Evolutionary conservation across 2,329 filamentous ascomycete genomes (phyloP), one percentile per base, ranked within the genome.

Genomic region (Colletotrichum simmondsii): DNA sequence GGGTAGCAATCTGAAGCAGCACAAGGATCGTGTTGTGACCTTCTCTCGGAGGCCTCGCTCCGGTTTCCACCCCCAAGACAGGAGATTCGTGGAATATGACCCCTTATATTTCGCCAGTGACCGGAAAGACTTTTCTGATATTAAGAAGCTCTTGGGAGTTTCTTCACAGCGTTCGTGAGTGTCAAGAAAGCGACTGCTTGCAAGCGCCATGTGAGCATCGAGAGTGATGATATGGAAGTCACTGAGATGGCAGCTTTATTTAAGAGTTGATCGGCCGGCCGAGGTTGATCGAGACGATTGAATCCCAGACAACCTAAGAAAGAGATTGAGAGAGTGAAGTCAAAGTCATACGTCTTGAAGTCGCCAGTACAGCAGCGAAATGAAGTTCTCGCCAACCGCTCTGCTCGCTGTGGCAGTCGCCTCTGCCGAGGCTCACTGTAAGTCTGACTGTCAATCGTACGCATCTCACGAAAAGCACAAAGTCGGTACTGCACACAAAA

Each of bases 341-440:
- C 4, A 26, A 7, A 28, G 26, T 26, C 12, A 30, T 16, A 61
- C 30, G 14, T 10, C 14, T 16, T 12, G 6, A 11, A 24, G 19
- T 11, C 6, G 42, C 3, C 28, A n/a, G 4, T 12, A 16, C 19
- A 3, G 52, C 26, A 28, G 46, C 11, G 26, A 26, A 11, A 71
- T 72, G 69, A 72, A 58, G 69, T 68, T 68, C 14, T 72, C 65
- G 16, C 7, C 16, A 8, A 12, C 37, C 3, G 22, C 37, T 32
- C 5, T 68, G 2, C 16, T 69, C 11, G 59, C 58, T 7, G 22
- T 72, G 58, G 69, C 37, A 7, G 69, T 24, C 8, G 49, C 30
- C 6, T 68, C 69, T 11, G 57, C 58, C 24, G 52, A 72, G 30
- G 69, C 69, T 2, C 69, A 72, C 30, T 72, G 69, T 72, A 32